Evolutionary conservation across 192 early-diverging fungal species (phyloP).

Genomic region (Gamsiella multidivaricata): DNA sequence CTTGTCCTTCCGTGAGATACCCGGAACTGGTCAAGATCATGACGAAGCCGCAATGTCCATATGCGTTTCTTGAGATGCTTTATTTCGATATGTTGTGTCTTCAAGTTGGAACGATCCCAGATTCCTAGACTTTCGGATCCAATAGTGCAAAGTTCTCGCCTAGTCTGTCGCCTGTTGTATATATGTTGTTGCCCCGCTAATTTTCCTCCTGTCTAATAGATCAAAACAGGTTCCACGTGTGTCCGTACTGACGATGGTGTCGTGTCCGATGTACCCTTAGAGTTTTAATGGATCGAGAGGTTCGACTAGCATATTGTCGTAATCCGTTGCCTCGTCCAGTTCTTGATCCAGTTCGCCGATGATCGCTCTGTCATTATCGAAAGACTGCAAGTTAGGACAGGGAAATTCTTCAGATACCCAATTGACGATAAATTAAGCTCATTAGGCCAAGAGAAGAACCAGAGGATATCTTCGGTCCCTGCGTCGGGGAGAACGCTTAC

Average conservation of each 20-base stretch:
- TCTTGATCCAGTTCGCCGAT: constrained; percentile 47
- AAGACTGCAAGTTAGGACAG: too few species aligned
- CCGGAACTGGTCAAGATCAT: too few species aligned
- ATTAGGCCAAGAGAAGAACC: too few species aligned
- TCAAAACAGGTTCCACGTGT: too few species aligned
- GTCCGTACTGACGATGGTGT: too few species aligned
- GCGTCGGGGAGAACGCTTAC: constrained; percentile 20
- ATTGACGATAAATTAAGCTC: too few species aligned
- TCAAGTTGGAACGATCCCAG: background rate
- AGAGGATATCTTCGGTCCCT: too few species aligned
- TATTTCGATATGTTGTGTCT: background rate
- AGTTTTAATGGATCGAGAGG: constrained; percentile 39
- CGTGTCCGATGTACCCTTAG: constrained; percentile 3
- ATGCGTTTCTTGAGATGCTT: background rate
- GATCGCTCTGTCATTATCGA: constrained; percentile 14
- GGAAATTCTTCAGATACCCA: too few species aligned
- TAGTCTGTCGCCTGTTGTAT: background rate
- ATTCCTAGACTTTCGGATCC: constrained; percentile 5
- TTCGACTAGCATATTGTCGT: constrained; percentile 39
- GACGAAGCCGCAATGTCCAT: background rate
- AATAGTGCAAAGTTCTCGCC: background rate
- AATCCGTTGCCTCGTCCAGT: constrained; percentile 41
- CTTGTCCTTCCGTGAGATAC: too few species aligned
- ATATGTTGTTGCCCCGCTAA: too few species aligned
- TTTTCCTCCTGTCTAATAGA: background rate